These are phyloP conservation scores for Russula ochroleuca DNA, from an alignment of 768 basidiomycete species.

Conservation along the genomic window DNA sequence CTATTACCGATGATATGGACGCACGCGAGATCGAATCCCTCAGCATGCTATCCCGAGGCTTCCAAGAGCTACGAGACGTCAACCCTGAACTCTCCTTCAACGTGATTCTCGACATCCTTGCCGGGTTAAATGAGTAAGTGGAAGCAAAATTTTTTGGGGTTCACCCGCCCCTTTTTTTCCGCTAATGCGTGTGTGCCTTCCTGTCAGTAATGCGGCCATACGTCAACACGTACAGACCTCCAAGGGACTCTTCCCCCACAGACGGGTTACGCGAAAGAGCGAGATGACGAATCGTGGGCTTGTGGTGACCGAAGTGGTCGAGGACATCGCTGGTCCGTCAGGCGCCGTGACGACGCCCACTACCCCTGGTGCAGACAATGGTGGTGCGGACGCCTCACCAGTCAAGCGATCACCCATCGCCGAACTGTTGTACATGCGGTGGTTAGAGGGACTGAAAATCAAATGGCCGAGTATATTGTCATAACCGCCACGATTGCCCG, in stretches of 20 bases:
- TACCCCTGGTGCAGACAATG: constrained; percentile 36
- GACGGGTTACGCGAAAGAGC: constrained; percentile 70
- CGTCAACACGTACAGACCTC: constrained; percentile 79
- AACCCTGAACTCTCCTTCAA: constrained; percentile 86
- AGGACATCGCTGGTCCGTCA: constrained; percentile 37
- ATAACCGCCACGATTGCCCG: constrained; percentile 2
- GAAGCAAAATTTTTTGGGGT: neutral
- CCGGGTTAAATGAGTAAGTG: constrained; percentile 87
- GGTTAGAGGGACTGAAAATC: constrained; percentile 87
- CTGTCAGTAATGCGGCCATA: constrained; percentile 64
- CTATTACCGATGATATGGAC: constrained; percentile 79
- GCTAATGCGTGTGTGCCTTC: constrained; percentile 9
- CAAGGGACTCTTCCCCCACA: constrained; percentile 76
- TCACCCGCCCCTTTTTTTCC: neutral
- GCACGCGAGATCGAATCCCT: constrained; percentile 85
- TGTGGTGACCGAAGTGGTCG: constrained; percentile 79
- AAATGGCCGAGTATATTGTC: constrained; percentile 79
- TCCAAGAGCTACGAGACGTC: constrained; percentile 74
- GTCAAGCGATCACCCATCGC: constrained; percentile 82
- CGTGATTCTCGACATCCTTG: constrained; percentile 81
- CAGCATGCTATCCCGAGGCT: constrained; percentile 86
- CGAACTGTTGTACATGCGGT: constrained; percentile 94
- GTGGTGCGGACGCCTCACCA: constrained; percentile 29
- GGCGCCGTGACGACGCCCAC: constrained; percentile 33
- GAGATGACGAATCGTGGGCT: constrained; percentile 83